phyloP scores from a whole-genome alignment of 768 basidiomycete genomes.

The Mycena haematopus region DNA sequence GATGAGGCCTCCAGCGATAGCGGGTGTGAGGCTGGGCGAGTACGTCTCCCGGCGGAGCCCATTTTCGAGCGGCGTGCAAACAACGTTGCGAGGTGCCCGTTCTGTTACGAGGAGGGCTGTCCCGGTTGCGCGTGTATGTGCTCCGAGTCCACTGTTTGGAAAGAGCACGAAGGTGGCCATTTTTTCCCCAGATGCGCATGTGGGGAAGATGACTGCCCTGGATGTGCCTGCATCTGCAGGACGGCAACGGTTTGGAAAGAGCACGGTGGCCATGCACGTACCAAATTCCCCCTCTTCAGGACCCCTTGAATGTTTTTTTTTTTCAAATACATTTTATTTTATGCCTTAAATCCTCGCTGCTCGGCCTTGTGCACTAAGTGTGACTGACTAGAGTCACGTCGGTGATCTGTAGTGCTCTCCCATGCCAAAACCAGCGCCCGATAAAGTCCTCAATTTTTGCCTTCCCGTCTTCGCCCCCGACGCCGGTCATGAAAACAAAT shows the following conservation, averaged over 20 bases:
- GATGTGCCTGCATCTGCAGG: not conserved
- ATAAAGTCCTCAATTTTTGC: not conserved
- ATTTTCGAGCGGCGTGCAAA: not conserved
- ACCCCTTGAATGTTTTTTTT: too few relatives aligned
- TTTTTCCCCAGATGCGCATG: constrained; percentile 2
- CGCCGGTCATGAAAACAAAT: not conserved
- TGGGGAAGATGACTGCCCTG: not conserved
- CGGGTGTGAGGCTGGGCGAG: not conserved
- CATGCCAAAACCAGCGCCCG: too few relatives aligned
- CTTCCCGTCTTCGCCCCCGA: not conserved
- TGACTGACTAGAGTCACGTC: too few relatives aligned
- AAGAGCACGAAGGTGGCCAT: not conserved
- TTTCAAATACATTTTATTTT: too few relatives aligned
- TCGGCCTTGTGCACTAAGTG: too few relatives aligned
- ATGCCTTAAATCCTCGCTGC: not conserved
- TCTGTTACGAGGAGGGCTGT: not conserved
- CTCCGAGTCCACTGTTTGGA: not conserved
- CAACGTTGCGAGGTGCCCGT: not conserved
- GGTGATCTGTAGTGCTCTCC: too few relatives aligned
- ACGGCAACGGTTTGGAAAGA: not conserved
- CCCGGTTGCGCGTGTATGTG: constrained; percentile 4
- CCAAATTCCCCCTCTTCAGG: not conserved
- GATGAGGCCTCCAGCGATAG: not conserved
- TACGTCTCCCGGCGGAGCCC: not conserved
- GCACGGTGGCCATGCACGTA: not conserved